Conservation (phyloP, 257 asterid species). For the Cinchona pubescens region DNA sequence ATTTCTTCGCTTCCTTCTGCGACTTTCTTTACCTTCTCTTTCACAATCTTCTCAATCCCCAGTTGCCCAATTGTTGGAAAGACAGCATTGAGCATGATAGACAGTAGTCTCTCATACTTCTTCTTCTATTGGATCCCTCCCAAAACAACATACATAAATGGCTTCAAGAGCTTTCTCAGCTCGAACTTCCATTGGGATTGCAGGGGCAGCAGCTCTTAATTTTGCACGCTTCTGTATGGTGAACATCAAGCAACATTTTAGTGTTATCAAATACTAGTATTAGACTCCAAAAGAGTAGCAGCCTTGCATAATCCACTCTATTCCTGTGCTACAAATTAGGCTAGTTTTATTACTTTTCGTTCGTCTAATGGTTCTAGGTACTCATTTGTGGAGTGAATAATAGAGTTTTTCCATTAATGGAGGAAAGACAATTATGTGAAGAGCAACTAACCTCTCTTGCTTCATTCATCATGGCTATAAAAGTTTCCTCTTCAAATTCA, state of each 20-base stretch:
- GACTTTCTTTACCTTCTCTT: slow-evolving; percentile 58
- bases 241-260: background rate
- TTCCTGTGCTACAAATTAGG: no score
- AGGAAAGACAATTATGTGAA: background rate
- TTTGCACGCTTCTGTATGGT: slow-evolving; percentile 61
- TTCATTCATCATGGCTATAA: slow-evolving; percentile 76
- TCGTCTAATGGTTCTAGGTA: no score
- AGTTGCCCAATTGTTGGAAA: slow-evolving; percentile 61
- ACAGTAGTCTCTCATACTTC: slow-evolving; percentile 64
- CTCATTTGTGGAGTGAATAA: no score
- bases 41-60: slow-evolving; percentile 54
- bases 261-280: no score
- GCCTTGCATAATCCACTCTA: background rate
- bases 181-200: slow-evolving; percentile 71
- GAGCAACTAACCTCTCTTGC: slow-evolving; percentile 67
- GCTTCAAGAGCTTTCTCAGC: slow-evolving; percentile 97
- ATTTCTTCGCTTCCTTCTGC: slow-evolving; percentile 71
- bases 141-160: slow-evolving; percentile 67
- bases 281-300: background rate
- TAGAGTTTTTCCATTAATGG: no score
- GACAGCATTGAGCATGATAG: slow-evolving; percentile 58
- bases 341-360: no score
- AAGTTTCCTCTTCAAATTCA: slow-evolving; percentile 87
- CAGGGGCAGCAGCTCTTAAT: slow-evolving; percentile 43
- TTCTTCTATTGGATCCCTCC: slow-evolving; percentile 62